A percentile compares a stretch with the other conserved stretches of the same genome.
phyloP scores from a whole-genome alignment of 352 stramenopile genomes.

The Peronospora farinosa region DNA sequence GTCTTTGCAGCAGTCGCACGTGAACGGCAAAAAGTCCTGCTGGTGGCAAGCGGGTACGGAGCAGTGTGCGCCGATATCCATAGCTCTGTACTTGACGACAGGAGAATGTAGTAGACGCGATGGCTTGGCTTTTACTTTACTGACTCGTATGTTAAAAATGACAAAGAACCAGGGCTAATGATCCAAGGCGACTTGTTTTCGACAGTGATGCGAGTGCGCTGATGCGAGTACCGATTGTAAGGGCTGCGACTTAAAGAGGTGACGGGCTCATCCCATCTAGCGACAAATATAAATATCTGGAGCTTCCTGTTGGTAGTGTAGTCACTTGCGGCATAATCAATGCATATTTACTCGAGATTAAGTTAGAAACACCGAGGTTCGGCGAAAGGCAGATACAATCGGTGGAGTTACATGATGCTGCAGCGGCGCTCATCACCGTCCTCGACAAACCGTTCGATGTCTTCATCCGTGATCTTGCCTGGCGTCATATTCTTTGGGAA shows the following conservation, averaged over 20 bases:
- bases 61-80: conserved; percentile 76
- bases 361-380: too few relatives aligned
- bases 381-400: background rate
- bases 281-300: conserved; percentile 40
- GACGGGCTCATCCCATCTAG: conserved; percentile 57
- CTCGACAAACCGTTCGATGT: conserved; percentile 85
- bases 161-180: background rate
- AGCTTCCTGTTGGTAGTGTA: conserved; percentile 22
- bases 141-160: too few relatives aligned
- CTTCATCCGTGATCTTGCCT: conserved; percentile 83
- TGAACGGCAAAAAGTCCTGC: conserved; percentile 83
- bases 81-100: conserved; percentile 4
- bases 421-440: conserved; percentile 76
- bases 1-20: conserved; percentile 71
- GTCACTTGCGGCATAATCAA: conserved; percentile 16
- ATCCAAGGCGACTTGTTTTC: conserved; percentile 17
- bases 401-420: conserved; percentile 68
- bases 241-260: conserved; percentile 72
- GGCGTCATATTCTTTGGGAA: conserved; percentile 82
- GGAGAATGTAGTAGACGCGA: too few relatives aligned
- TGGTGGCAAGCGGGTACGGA: conserved; percentile 57
- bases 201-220: conserved; percentile 59
- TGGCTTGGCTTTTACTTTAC: too few relatives aligned
- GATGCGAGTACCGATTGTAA: conserved; percentile 62
- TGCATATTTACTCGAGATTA: conserved; percentile 1